phyloP scores from a whole-genome alignment of 2,329 filamentous ascomycete species.

The Botrytis tulipae region DNA sequence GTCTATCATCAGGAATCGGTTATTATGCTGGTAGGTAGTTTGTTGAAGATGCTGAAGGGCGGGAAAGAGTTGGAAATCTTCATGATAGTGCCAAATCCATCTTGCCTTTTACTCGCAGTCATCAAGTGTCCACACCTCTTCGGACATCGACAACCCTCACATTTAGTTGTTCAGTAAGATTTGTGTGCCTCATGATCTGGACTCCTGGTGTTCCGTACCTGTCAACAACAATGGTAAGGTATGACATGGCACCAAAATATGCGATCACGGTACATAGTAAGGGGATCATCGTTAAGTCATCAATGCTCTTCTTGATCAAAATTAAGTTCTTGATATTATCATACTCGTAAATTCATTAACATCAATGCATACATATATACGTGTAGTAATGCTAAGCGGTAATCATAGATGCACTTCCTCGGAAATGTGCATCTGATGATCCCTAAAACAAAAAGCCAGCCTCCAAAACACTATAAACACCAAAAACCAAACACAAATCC shows the following conservation, averaged over 20 bases:
- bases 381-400: neutral
- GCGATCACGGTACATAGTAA: too few relatives aligned
- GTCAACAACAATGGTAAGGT: neutral
- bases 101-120: too few relatives aligned
- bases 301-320: neutral
- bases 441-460: neutral
- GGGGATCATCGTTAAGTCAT: neutral
- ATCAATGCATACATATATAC: neutral
- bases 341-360: neutral
- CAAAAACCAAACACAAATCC: too few relatives aligned
- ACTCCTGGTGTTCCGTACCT: neutral
- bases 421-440: neutral
- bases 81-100: neutral
- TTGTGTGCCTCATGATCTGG: neutral
- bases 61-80: neutral
- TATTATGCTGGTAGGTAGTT: neutral
- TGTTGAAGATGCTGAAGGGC: neutral
- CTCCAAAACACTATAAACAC: neutral
- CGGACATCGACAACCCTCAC: neutral
- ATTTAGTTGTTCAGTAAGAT: neutral
- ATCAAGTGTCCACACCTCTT: neutral
- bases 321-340: neutral
- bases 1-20: rapidly evolving
- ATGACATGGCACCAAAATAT: neutral
- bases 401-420: neutral